Evolutionary conservation across 2,329 filamentous ascomycete genomes (phyloP), one percentile per base, ranked within the genome.

Genomic region (Diaporthe vaccinii): DNA sequence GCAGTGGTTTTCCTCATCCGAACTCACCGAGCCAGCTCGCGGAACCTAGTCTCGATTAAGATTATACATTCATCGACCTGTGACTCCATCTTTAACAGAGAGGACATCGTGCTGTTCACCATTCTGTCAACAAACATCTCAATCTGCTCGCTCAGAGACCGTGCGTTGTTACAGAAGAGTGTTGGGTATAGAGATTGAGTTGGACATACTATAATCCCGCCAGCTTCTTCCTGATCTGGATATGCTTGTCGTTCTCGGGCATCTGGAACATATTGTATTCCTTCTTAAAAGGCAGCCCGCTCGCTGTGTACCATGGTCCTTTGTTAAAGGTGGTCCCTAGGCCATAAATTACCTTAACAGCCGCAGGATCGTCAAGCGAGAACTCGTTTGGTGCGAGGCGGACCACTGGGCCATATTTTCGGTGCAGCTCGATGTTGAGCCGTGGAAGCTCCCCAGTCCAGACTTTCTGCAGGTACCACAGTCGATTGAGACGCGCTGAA

Each of bases 401-500:
- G 0, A 87, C 84, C 8, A 87, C 77, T 0, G 84, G 79, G 0
- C 86, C 86, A 75, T 86, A 84, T 75, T 81, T 79, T 25, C 79
- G 76, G 74, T 87, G 86, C 1, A 87, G 79, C 0, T 75, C 76
- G 31, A 85, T 82, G 69, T 86, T 87, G 31, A 83, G 83, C 20
- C 79, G 78, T 65, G 85, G 82, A 72, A 86, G 87, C 5, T 81
- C 78, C 4, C 85, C 85, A 0, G 78, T 78, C 17, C 78, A 79
- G 4, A 87, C 81, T 3, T 81, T 81, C 2, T 76, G 77, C 20
- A 88, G 81, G 62, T 86, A 86, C 85, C 87, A 89, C 1, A 86
- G 77, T 1, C 83, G 80, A 6, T 84, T 86, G 74, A 88, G 85
- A 10, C 86, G 82, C 15, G 87, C 81, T 55, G 82, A 79, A 51